These are phyloP conservation scores for Jatropha multifida DNA, from an alignment of 441 rosid genomes.

Conservation along the genomic window DNA sequence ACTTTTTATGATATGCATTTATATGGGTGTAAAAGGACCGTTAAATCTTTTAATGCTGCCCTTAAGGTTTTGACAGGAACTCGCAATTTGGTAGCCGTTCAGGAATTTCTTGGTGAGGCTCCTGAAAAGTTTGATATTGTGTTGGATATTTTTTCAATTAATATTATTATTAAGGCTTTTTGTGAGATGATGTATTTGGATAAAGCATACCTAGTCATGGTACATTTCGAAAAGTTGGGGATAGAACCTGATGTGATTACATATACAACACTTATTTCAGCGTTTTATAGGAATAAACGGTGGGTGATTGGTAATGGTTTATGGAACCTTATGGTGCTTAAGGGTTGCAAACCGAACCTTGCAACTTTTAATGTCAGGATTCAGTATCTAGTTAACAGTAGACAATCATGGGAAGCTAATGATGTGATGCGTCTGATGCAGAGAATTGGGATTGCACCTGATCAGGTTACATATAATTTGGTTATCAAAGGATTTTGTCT, in stretches of 20 bases:
- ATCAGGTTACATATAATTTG: conserved; percentile 68
- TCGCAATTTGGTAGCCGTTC: conserved; percentile 43
- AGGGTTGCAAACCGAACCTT: conserved; percentile 69
- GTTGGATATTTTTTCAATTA: conserved; percentile 52
- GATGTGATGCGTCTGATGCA: conserved; percentile 57
- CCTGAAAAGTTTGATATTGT: conserved; percentile 40
- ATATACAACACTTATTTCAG: conserved; percentile 65
- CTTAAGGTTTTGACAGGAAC: conserved; percentile 53
- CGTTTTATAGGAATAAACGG: conserved; percentile 53
- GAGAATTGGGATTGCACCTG: conserved; percentile 52
- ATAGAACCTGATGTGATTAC: conserved; percentile 66
- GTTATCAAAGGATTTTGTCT: conserved; percentile 76
- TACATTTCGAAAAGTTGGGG: conserved; percentile 56
- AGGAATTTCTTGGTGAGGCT: conserved; percentile 43
- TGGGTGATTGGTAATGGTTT: conserved; percentile 60
- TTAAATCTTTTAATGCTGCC: conserved; percentile 73
- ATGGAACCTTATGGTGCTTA: conserved; percentile 78
- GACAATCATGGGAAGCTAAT: conserved; percentile 72
- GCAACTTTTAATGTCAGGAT: conserved; percentile 73
- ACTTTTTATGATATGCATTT: conserved; percentile 65
- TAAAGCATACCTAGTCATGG: conserved; percentile 50
- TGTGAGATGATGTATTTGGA: conserved; percentile 58
- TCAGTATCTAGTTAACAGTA: conserved; percentile 58
- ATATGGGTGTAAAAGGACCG: conserved; percentile 63
- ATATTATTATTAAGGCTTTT: conserved; percentile 55